Evolutionary conservation across 306 rosid species (phyloP).

Genomic region (Cercis canadensis): DNA sequence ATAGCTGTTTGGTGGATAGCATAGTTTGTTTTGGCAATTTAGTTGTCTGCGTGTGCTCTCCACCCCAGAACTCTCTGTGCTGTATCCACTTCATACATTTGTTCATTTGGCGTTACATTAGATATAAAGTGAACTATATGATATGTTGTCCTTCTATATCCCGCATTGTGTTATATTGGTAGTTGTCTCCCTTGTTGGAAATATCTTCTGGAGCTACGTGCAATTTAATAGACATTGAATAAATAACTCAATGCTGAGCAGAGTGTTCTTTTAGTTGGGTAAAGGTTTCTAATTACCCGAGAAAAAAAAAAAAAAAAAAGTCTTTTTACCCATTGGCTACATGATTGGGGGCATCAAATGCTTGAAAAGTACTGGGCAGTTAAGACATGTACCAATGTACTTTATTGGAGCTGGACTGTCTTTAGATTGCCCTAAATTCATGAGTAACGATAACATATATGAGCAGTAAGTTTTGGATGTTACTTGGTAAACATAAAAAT

Average conservation of each 20-base stretch:
- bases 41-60: no score
- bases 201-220: conserved; percentile 17
- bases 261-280: not conserved
- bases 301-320: no score
- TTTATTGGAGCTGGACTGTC: not conserved
- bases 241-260: not conserved
- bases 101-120: no score
- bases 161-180: no score
- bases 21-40: not conserved
- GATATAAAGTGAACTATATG: no score
- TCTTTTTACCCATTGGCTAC: not conserved
- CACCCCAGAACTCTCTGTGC: no score
- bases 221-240: conserved; percentile 11
- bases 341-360: not conserved
- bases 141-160: no score
- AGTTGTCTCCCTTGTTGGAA: not conserved
- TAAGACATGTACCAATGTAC: conserved; percentile 5
- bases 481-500: not conserved
- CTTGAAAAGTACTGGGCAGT: not conserved
- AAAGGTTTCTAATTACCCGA: not conserved
- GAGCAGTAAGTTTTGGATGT: no score
- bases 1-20: not conserved
- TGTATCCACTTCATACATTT: no score
- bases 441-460: no score
- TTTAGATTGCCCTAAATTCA: no score